Evolutionary conservation across 2,329 filamentous ascomycete genomes (phyloP).

Genomic region (Stylonectria norvegica): DNA sequence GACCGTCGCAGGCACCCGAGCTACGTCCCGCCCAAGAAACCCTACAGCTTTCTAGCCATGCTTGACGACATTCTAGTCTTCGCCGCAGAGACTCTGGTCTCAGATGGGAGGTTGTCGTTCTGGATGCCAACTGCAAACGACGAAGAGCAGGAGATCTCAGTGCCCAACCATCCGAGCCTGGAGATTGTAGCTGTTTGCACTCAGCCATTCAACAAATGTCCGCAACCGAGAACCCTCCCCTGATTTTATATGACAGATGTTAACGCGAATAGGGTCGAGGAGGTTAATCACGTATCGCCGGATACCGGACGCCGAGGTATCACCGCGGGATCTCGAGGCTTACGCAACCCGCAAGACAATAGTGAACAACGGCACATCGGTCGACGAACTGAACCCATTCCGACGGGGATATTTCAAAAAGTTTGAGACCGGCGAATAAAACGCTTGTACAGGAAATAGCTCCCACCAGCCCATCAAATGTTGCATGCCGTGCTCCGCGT

Average conservation of each 20-base stretch:
- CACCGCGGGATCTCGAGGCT: conserved; percentile 38
- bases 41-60: conserved; percentile 89
- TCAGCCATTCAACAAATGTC: conserved; percentile 88
- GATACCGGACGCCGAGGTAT: conserved; percentile 57
- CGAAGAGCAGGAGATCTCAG: conserved; percentile 69
- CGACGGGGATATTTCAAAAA: conserved; percentile 56
- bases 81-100: conserved; percentile 70
- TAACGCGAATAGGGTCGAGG: conserved; percentile 65
- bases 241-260: conserved; percentile 1
- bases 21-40: conserved; percentile 84
- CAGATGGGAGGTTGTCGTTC: conserved; percentile 77
- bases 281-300: conserved; percentile 83
- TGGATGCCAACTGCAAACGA: conserved; percentile 96
- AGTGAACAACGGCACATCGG: conserved; percentile 44
- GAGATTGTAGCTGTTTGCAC: conserved; percentile 72
- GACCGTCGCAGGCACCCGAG: conserved; percentile 43
- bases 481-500: conserved; percentile 22
- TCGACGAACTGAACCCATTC: conserved; percentile 59
- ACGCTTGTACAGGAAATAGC: conserved; percentile 16
- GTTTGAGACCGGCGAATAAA: conserved; percentile 41
- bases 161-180: conserved; percentile 74
- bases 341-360: conserved; percentile 31
- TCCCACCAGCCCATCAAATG: conserved; percentile 22
- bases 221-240: conserved; percentile 20
- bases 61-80: conserved; percentile 87